Conservation (phyloP, 371 early-diverging fungal species). For the Mortierella sp. region DNA sequence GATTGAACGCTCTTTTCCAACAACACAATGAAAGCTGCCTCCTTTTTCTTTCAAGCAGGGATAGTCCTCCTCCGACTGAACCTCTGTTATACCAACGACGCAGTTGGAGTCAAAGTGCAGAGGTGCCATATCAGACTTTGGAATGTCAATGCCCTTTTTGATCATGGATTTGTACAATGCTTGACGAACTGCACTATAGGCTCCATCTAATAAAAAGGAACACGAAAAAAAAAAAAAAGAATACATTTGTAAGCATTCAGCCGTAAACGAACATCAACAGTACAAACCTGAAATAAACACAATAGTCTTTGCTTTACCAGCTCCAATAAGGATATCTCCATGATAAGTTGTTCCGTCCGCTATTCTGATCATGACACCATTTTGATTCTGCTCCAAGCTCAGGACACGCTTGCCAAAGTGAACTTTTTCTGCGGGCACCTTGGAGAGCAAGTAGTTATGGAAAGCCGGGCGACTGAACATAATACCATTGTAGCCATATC, state of each 20-base stretch:
- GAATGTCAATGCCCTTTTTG: conserved; percentile 7
- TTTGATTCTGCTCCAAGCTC: conserved; percentile 17
- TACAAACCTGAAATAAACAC: background rate
- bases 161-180: conserved; percentile 21
- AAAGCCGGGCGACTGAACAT: conserved; percentile 26
- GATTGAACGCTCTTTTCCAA: conserved; percentile 17
- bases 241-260: background rate
- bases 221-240: background rate
- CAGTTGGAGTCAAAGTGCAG: conserved; percentile 34
- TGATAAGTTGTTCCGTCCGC: conserved; percentile 2
- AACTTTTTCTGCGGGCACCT: conserved; percentile 22
- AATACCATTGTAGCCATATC: conserved; percentile 33
- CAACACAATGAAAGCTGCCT: conserved; percentile 22
- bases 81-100: conserved; percentile 29
- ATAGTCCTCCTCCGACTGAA: conserved; percentile 18
- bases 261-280: background rate
- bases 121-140: conserved; percentile 18
- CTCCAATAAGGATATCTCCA: conserved; percentile 22
- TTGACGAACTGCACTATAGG: conserved; percentile 29
- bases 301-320: background rate
- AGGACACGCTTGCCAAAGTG: conserved; percentile 34
- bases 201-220: conserved; percentile 2
- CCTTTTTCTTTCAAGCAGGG: conserved; percentile 5
- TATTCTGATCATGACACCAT: conserved; percentile 19
- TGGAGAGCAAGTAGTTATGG: conserved; percentile 24